phyloP scores from a whole-genome alignment of 768 basidiomycete species.

The Naganishia kalamii region DNA sequence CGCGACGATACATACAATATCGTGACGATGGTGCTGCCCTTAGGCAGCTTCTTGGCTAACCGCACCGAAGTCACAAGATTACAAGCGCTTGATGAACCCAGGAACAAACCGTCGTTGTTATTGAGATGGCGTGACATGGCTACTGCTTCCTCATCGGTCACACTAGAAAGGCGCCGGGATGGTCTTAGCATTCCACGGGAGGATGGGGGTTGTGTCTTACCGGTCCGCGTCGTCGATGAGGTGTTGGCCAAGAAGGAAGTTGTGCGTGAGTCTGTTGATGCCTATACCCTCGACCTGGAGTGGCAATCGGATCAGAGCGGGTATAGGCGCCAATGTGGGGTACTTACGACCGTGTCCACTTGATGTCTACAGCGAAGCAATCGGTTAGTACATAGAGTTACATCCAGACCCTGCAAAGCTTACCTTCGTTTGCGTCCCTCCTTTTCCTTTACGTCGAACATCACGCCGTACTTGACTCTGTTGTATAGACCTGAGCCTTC shows the following conservation, averaged over 20 bases:
- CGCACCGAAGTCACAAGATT: slow-evolving; percentile 89
- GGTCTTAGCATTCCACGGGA: no score
- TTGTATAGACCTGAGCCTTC: slow-evolving; percentile 93
- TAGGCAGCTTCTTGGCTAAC: slow-evolving; percentile 61
- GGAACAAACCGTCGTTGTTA: slow-evolving; percentile 79
- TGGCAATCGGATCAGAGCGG: background rate
- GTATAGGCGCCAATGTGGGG: slow-evolving; percentile 48
- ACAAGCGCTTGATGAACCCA: slow-evolving; percentile 93
- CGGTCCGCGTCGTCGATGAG: slow-evolving; percentile 84
- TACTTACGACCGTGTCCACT: slow-evolving; percentile 77
- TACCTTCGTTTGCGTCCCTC: slow-evolving; percentile 81
- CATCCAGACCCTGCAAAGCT: slow-evolving; percentile 35
- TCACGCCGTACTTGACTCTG: slow-evolving; percentile 88
- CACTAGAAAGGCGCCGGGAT: slow-evolving; percentile 49
- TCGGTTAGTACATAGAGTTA: background rate
- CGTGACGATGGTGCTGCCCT: slow-evolving; percentile 71
- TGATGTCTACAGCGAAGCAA: slow-evolving; percentile 28
- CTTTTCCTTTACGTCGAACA: slow-evolving; percentile 86
- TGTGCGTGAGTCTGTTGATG: slow-evolving; percentile 85
- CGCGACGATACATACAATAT: slow-evolving; percentile 56
- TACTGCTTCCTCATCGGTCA: slow-evolving; percentile 88
- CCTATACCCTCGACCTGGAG: slow-evolving; percentile 54
- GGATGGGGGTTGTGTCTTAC: slow-evolving; percentile 46
- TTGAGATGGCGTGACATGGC: slow-evolving; percentile 93
- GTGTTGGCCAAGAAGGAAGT: slow-evolving; percentile 75